Base-by-base conservation (phyloP, 805 yeast genomes). In the Sungouiella blattae region DNA sequence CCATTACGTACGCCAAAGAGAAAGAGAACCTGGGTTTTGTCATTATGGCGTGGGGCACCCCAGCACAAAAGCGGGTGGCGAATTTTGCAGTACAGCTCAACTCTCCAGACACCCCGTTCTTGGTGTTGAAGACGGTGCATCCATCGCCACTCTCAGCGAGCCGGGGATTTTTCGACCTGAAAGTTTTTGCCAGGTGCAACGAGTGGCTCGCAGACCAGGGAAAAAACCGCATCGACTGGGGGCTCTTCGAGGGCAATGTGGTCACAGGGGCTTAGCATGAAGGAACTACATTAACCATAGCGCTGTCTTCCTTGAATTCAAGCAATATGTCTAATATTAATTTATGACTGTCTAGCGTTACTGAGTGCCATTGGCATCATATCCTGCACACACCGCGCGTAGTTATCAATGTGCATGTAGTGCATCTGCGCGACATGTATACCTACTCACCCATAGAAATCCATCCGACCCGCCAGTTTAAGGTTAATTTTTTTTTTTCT, bases 131-230 rank as follows among this genome's bases (percentile, higher is more conserved):
- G 42, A 71, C 87, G 0, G 97, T 88, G 0, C 99, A 93, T 60
- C 99, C 99, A 1, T 84, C 95, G 18, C 99, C 99, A 1, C 63
- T 93, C 32, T 84, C 95, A 43, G 98, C 98, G 0, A 71, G 83
- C 13, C 65, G 94, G 28, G 96, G 74, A 1, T 93, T 84, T 58
- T 89, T 91, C 49, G 80, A 80, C 2, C 78, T 83, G 47, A 62
- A 67, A 15, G 96, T 87, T 51, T 91, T 88, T 58, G 69, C 57
- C 33, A 72, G 75, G 52, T 78, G 91, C 28, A 91, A 93, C 55
- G 77, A 77, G 6, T 91, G 96, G 95, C 65, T 91, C 1, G 47
- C 51, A 11, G 62, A 66, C 21, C 72, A 69, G 0, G 51, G 50
- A 14, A 35, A 32, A 23, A 52, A 58, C 2, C 64, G 70, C 28